Evolutionary conservation across 164 flowering plant genomes (phyloP), one percentile per base, ranked within the genome.

Genomic region (Magnolia kwangsiensis): DNA sequence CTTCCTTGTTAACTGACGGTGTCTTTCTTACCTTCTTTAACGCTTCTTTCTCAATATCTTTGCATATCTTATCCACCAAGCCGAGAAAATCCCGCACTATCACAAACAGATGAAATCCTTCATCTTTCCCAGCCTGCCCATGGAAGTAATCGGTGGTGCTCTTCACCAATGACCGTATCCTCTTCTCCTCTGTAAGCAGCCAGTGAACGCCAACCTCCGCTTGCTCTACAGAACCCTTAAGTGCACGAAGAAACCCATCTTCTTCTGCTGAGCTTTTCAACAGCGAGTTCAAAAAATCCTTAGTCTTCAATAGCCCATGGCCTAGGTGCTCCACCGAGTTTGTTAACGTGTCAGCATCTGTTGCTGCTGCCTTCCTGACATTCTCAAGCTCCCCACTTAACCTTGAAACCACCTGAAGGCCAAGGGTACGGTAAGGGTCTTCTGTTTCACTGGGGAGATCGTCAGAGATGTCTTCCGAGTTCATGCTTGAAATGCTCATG

Each of bases 61-160:
- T 86, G 83, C 98, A 95, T 10, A 75, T 87, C 78, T 89, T 92
- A 75, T 93, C 95, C 70, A 95, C 77, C 80, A 93, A 90, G 69
- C 90, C 74, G 64, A 93, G 80, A 71, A 95, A 95, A 79, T 93
- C 98, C 31, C 98, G 82, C 23, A 95, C 96, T n/a, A 93, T 87
- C 29, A 83, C 82, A 82, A 95, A 93, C 84, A 95, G 78, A 2
- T 91, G 86, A 76, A 93, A 75, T 2, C 98, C 98, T 80, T 95
- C 98, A 69, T 95, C 97, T 79, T 87, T 93, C 64, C 89, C 87
- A 24, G 94, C 79, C 24, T 86, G 86, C 63, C 98, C 98, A 80
- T 95, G 98, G 85, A 93, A 95, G 78, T 95, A 95, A 80, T 93
- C 96, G 2, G 88, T 93, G 4, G 97, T 90, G 81, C 84, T 86